Percentiles rank a stretch among this genome's conserved stretches.
These are phyloP conservation scores for Ormosia emarginata DNA, from an alignment of 306 rosid genomes.

Conservation along the genomic window DNA sequence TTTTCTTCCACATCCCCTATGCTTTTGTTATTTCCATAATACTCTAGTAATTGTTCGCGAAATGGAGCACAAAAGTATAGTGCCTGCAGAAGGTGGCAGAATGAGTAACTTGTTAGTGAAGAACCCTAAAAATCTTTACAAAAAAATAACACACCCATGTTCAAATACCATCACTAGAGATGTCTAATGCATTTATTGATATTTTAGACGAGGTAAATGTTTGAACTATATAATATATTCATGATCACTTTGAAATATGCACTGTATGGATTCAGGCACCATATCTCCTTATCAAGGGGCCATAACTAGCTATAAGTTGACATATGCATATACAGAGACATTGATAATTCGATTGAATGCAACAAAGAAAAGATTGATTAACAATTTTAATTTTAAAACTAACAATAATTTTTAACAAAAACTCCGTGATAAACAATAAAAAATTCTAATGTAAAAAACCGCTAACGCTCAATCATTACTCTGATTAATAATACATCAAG, in stretches of 20 bases:
- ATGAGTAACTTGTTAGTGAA: conserved; percentile 10
- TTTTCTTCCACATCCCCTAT: conserved; percentile 80
- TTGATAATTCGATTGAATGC: neutral
- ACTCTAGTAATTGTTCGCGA: conserved; percentile 89
- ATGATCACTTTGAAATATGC: neutral
- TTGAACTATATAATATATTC: neutral
- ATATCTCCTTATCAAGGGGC: neutral
- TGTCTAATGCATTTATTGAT: neutral
- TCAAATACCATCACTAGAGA: conserved; percentile 2
- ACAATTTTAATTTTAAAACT: neutral
- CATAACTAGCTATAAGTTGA: neutral
- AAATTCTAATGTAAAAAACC: neutral
- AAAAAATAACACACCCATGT: neutral
- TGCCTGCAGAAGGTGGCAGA: conserved; percentile 57
- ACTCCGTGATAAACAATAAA: neutral
- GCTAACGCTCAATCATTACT: neutral
- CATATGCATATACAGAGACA: neutral
- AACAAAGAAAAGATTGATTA: neutral
- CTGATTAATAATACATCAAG: neutral
- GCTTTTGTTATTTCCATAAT: conserved; percentile 73
- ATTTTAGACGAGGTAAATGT: neutral
- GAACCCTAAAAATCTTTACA: neutral
- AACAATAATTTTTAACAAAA: neutral
- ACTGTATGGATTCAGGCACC: neutral
- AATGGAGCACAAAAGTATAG: conserved; percentile 98